phyloP scores from a whole-genome alignment of 179 eudicot species.

The Spinacia oleracea region DNA sequence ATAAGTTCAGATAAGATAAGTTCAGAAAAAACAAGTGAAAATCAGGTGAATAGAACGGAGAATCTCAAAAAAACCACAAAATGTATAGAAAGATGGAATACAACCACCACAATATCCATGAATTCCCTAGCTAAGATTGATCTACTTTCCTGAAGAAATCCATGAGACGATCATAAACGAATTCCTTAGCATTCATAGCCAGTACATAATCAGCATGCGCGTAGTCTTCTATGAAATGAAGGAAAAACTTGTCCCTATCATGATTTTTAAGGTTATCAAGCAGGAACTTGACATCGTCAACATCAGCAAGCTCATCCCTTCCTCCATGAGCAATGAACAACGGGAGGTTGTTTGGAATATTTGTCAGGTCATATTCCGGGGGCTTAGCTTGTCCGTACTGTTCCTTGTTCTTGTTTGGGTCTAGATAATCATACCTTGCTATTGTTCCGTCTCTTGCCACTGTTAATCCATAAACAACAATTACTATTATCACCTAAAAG shows the following conservation, averaged over 20 bases:
- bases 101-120: neutral
- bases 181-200: constrained; percentile 58
- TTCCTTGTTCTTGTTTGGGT: constrained; percentile 22
- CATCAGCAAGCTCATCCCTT: constrained; percentile 37
- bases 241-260: constrained; percentile 32
- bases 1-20: too few species aligned
- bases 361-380: constrained; percentile 29
- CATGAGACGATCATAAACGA: constrained; percentile 59
- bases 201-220: constrained; percentile 79
- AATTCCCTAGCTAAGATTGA: neutral
- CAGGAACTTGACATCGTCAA: constrained; percentile 41
- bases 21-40: too few species aligned
- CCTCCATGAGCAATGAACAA: constrained; percentile 40
- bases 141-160: constrained; percentile 42
- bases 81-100: neutral
- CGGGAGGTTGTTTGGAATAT: constrained; percentile 31
- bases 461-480: constrained; percentile 20
- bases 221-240: constrained; percentile 44
- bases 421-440: constrained; percentile 36
- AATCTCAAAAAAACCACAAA: neutral
- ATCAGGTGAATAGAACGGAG: too few species aligned
- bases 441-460: constrained; percentile 43
- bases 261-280: constrained; percentile 31
- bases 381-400: constrained; percentile 29
- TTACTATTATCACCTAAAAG: neutral